Evolutionary conservation across 192 early-diverging fungal genomes (phyloP).

Genomic region (Polychytrium aggregatum): DNA sequence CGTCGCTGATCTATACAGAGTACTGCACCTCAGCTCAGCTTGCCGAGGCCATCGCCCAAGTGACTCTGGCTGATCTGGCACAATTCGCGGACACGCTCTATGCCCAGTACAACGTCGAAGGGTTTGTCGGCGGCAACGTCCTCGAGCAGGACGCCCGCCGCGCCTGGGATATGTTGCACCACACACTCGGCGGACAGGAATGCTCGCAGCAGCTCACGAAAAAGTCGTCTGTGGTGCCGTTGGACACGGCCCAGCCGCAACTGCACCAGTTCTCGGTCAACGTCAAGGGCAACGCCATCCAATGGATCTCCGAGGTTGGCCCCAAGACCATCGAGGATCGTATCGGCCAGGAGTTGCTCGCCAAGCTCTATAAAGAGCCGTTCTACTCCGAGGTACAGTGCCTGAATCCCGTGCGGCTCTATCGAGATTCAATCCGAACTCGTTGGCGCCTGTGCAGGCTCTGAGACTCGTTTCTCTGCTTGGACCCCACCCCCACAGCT

Average conservation of each 20-base stretch:
- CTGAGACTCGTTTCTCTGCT: too few species aligned
- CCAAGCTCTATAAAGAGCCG: conserved; percentile 31
- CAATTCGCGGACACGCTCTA: conserved; percentile 9
- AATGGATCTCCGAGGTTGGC: conserved; percentile 9
- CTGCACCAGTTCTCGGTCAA: conserved; percentile 2
- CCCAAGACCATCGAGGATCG: background rate
- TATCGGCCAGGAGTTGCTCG: conserved; percentile 15
- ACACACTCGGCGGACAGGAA: conserved; percentile 2
- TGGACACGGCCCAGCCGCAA: conserved; percentile 2
- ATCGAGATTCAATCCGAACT: too few species aligned
- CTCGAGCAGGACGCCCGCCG: conserved; percentile 3
- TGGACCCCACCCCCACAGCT: too few species aligned
- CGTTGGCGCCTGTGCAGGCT: too few species aligned
- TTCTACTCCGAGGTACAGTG: conserved; percentile 25
- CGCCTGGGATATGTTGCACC: conserved; percentile 7
- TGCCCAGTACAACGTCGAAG: conserved; percentile 15
- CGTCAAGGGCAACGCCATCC: conserved; percentile 26
- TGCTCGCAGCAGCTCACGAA: conserved; percentile 3
- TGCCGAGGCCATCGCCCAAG: conserved; percentile 7
- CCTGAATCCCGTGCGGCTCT: too few species aligned
- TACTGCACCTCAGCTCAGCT: conserved; percentile 15
- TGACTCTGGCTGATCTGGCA: conserved; percentile 9
- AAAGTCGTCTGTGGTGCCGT: conserved; percentile 6
- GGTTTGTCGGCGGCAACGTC: conserved; percentile 23
- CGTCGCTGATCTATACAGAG: conserved; percentile 9